These are phyloP conservation scores for Vanrija sp. DNA, from an alignment of 1,284 basidiomycete species.

Conservation along the genomic window DNA sequence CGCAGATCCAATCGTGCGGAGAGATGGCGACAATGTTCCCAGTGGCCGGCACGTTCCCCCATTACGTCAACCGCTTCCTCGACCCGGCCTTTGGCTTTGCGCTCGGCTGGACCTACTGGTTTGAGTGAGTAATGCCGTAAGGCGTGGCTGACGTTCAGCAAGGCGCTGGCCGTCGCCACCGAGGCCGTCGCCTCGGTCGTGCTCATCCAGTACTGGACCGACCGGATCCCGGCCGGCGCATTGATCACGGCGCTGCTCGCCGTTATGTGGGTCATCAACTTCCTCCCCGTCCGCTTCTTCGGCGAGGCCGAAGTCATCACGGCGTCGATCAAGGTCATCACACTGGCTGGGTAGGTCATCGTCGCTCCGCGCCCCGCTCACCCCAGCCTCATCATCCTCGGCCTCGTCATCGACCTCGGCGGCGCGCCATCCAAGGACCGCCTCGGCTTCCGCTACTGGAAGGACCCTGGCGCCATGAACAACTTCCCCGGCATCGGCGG, in stretches of 20 bases:
- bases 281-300: conserved; percentile 23
- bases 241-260: conserved; percentile 1
- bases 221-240: conserved; percentile 24
- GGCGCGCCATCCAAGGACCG: conserved; percentile 46
- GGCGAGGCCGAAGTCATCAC: conserved; percentile 49
- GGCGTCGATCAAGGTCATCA: conserved; percentile 69
- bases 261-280: conserved; percentile 50
- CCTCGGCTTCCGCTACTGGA: conserved; percentile 52
- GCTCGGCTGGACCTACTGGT: conserved; percentile 79
- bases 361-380: conserved; percentile 34
- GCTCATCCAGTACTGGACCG: conserved; percentile 66
- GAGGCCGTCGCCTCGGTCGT: conserved; percentile 75
- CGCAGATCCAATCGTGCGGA: conserved; percentile 42
- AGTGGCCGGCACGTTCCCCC: conserved; percentile 46
- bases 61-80: conserved; percentile 32
- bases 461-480: conserved; percentile 49
- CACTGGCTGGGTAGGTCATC: conserved; percentile 57
- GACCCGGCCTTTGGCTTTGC: conserved; percentile 71
- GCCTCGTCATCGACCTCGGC: conserved; percentile 19
- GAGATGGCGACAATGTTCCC: conserved; percentile 51
- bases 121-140: conserved; percentile 54
- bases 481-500: conserved; percentile 53
- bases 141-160: background rate
- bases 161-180: conserved; percentile 28
- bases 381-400: conserved; percentile 52